Conservation (phyloP, 805 yeast species). For the Lipomyces japonicus region DNA sequence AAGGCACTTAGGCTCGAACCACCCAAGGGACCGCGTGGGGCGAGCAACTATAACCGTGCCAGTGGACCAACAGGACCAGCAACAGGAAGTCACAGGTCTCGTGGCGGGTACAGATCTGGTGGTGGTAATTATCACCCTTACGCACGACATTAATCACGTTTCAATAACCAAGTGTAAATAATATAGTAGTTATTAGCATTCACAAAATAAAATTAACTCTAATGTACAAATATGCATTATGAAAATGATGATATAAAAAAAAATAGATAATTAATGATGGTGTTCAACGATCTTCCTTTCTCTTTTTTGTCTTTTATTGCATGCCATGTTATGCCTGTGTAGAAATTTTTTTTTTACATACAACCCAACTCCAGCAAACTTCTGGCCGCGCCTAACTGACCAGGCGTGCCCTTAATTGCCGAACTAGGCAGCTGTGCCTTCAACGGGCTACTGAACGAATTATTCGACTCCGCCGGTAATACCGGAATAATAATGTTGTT, state of each 20-base stretch:
- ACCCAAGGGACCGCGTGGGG: slow-evolving; percentile 12
- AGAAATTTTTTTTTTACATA: slow-evolving; percentile 7
- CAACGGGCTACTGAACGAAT: slow-evolving; percentile 24
- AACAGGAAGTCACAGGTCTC: slow-evolving; percentile 1
- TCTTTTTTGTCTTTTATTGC: too few species aligned
- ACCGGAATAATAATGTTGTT: neutral
- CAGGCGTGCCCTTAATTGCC: slow-evolving; percentile 31
- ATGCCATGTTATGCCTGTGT: too few species aligned
- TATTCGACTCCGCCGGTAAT: neutral
- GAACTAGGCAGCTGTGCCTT: slow-evolving; percentile 24
- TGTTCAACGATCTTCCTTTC: too few species aligned
- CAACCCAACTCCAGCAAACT: slow-evolving; percentile 29
- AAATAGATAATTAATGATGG: slow-evolving; percentile 4
- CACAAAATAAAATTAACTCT: neutral
- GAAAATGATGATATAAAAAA: slow-evolving; percentile 2
- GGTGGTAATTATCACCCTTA: slow-evolving; percentile 16
- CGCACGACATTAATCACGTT: slow-evolving; percentile 6
- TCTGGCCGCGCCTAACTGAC: slow-evolving; percentile 31
- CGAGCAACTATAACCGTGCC: neutral
- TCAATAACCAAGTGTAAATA: neutral
- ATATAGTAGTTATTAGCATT: neutral
- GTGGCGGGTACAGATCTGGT: slow-evolving; percentile 6
- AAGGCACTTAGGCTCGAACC: slow-evolving; percentile 9
- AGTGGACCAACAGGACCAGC: slow-evolving; percentile 1
- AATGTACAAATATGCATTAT: slow-evolving; percentile 4